phyloP scores from a whole-genome alignment of 768 basidiomycete species.

The Jaapia argillacea region DNA sequence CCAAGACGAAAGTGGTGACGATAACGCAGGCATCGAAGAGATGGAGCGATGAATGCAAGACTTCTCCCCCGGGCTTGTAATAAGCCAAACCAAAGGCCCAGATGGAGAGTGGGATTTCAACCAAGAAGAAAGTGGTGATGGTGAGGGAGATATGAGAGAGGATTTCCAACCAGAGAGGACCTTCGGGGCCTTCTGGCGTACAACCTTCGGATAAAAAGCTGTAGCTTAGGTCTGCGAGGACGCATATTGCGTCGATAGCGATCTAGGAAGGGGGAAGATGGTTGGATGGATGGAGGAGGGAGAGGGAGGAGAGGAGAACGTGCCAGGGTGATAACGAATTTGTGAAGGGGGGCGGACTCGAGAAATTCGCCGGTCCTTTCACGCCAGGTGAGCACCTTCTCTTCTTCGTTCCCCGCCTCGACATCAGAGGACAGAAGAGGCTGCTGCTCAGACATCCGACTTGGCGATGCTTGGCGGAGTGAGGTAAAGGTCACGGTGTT shows the following conservation, averaged over 20 bases:
- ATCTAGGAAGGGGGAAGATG: conserved; percentile 27
- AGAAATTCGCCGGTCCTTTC: conserved; percentile 32
- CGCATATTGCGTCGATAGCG: conserved; percentile 53
- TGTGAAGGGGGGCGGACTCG: conserved; percentile 44
- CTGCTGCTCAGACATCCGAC: conserved; percentile 33
- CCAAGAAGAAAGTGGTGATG: conserved; percentile 65
- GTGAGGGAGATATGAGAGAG: conserved; percentile 50
- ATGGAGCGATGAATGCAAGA: conserved; percentile 54
- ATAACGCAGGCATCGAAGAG: conserved; percentile 67
- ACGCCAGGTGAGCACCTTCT: conserved; percentile 5
- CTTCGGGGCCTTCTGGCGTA: conserved; percentile 26
- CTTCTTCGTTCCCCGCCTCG: conserved; percentile 7
- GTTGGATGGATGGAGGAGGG: conserved; percentile 4
- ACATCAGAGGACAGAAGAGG: conserved; percentile 29
- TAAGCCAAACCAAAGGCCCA: conserved; percentile 56
- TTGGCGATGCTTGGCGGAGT: conserved; percentile 12
- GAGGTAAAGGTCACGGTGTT: no score
- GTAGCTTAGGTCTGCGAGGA: conserved; percentile 64
- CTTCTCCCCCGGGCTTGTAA: conserved; percentile 50
- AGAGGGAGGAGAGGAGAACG: conserved; percentile 19
- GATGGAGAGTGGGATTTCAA: conserved; percentile 65
- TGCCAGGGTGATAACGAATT: conserved; percentile 47
- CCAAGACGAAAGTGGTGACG: conserved; percentile 63
- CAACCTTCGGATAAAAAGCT: conserved; percentile 52
- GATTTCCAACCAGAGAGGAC: conserved; percentile 53